These are phyloP conservation scores for Russula brevipes DNA, from an alignment of 768 basidiomycete genomes.

Conservation along the genomic window DNA sequence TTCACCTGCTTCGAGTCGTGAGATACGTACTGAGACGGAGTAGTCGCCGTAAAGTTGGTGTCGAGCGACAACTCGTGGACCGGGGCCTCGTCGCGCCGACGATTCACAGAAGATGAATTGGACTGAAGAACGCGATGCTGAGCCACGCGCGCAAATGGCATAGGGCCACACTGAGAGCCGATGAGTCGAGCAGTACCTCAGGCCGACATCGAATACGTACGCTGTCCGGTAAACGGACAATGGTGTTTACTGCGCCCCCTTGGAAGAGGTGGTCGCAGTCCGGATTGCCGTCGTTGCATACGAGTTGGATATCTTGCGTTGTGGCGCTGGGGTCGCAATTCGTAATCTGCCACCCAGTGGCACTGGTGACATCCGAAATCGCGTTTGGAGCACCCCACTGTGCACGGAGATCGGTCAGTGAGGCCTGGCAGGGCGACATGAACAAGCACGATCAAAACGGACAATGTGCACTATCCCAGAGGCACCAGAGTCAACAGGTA, in stretches of 20 bases:
- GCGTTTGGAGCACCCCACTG: slow-evolving; percentile 14
- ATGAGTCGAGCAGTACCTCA: not conserved
- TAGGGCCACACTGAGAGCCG: not conserved
- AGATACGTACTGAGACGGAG: not conserved
- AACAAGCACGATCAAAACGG: not conserved
- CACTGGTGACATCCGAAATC: slow-evolving; percentile 18
- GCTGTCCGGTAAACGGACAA: slow-evolving; percentile 24
- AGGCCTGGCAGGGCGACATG: not conserved
- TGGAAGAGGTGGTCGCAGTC: slow-evolving; percentile 25
- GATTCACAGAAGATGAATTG: not conserved
- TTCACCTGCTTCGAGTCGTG: not conserved
- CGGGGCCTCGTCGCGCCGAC: not conserved
- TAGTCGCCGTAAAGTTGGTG: not conserved
- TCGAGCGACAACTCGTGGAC: not conserved
- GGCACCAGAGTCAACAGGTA: not conserved
- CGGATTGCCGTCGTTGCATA: not conserved
- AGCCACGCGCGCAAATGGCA: slow-evolving; percentile 7
- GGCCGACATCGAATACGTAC: not conserved
- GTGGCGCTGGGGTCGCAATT: slow-evolving; percentile 1
- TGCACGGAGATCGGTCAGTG: not conserved
- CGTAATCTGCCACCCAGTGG: slow-evolving; percentile 9
- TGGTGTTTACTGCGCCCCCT: slow-evolving; percentile 18
- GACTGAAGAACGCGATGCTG: not conserved
- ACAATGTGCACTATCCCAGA: slow-evolving; percentile 15
- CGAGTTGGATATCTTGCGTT: slow-evolving; percentile 5